Evolutionary conservation across 1,139 yeast genomes (phyloP).

Genomic region (Blastobotrys ciferrii): DNA sequence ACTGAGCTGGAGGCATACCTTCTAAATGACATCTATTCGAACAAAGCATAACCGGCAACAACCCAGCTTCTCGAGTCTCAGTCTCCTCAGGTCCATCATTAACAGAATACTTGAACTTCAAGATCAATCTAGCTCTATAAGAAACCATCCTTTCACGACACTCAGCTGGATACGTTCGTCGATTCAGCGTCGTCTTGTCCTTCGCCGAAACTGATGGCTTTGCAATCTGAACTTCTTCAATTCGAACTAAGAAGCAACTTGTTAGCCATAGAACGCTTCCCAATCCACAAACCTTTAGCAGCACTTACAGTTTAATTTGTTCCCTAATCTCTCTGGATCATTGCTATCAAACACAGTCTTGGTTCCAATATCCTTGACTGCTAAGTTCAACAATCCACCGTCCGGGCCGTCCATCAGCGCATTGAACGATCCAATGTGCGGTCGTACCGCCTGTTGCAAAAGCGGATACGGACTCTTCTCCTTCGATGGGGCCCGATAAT

Average conservation of each 20-base stretch:
- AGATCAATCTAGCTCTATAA: slow-evolving; percentile 52
- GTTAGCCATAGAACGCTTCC: too few species aligned
- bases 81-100: slow-evolving; percentile 74
- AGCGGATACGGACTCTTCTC: slow-evolving; percentile 81
- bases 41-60: slow-evolving; percentile 84
- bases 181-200: slow-evolving; percentile 77
- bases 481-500: slow-evolving; percentile 86
- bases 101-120: slow-evolving; percentile 80
- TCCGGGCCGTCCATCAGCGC: slow-evolving; percentile 83
- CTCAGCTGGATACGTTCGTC: slow-evolving; percentile 78
- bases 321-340: slow-evolving; percentile 69
- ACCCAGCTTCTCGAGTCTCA: slow-evolving; percentile 90
- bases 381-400: slow-evolving; percentile 76
- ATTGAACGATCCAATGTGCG: slow-evolving; percentile 94
- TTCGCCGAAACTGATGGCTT: slow-evolving; percentile 72
- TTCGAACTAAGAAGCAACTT: slow-evolving; percentile 52
- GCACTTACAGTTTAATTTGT: slow-evolving; percentile 61
- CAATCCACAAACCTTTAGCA: too few species aligned
- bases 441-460: slow-evolving; percentile 83
- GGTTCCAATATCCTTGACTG: slow-evolving; percentile 83
- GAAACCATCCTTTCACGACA: slow-evolving; percentile 80
- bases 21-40: slow-evolving; percentile 90
- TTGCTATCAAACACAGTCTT: slow-evolving; percentile 81
- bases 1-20: slow-evolving; percentile 73
- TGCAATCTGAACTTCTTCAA: slow-evolving; percentile 82